A percentile compares a stretch with the other conserved stretches of the same genome.
These are phyloP conservation scores for Hyphopichia pseudoburtonii DNA, from an alignment of 1,139 yeast genomes.

Conservation along the genomic window DNA sequence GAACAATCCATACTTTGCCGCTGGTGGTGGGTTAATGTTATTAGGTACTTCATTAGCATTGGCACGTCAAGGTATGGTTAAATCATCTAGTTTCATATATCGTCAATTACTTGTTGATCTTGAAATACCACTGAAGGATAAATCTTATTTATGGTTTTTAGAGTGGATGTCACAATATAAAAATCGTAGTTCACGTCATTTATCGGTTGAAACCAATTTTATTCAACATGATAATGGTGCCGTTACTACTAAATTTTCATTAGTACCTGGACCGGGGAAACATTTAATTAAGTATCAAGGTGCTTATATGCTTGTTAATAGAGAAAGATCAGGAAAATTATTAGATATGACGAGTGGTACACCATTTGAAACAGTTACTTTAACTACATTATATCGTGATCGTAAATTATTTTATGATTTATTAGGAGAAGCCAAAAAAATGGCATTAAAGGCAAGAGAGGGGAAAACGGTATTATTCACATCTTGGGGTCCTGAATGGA, in stretches of 20 bases:
- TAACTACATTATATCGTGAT: slow-evolving; percentile 87
- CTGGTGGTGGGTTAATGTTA: slow-evolving; percentile 95
- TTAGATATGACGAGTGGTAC: slow-evolving; percentile 89
- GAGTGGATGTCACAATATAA: slow-evolving; percentile 94
- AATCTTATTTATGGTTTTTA: slow-evolving; percentile 90
- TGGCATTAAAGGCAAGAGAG: slow-evolving; percentile 81
- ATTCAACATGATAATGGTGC: slow-evolving; percentile 93
- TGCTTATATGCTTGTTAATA: slow-evolving; percentile 82
- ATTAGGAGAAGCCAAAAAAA: slow-evolving; percentile 76
- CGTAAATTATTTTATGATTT: slow-evolving; percentile 68
- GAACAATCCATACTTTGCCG: slow-evolving; percentile 91
- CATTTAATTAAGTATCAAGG: slow-evolving; percentile 84
- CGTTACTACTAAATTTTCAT: slow-evolving; percentile 78
- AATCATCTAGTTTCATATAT: slow-evolving; percentile 67
- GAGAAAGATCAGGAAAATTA: slow-evolving; percentile 88
- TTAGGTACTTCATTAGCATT: slow-evolving; percentile 85
- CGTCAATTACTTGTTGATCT: slow-evolving; percentile 86
- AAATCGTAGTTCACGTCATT: slow-evolving; percentile 72
- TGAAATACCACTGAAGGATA: slow-evolving; percentile 92
- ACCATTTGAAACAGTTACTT: slow-evolving; percentile 92
- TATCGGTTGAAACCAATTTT: slow-evolving; percentile 85
- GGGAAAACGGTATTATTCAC: slow-evolving; percentile 94
- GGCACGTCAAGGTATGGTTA: slow-evolving; percentile 66
- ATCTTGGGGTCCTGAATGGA: slow-evolving; percentile 98
- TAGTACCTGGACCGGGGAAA: slow-evolving; percentile 98